Conservation (phyloP, 257 asterid genomes). For the Solanum lycopersicoides region DNA sequence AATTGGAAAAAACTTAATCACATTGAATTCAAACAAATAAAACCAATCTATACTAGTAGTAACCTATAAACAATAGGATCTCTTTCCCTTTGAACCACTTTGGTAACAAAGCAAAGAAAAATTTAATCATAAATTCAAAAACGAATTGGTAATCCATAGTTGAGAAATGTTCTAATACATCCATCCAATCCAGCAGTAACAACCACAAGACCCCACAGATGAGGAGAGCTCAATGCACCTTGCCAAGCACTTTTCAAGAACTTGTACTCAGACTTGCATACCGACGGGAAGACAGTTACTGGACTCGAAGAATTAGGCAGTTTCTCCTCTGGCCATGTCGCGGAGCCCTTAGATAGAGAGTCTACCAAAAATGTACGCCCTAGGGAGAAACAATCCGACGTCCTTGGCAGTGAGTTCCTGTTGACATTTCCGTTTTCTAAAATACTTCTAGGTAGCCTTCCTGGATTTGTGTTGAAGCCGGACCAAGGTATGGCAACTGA, state of each 20-base stretch:
- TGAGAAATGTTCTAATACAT: constrained; percentile 76
- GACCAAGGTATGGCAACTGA: constrained; percentile 81
- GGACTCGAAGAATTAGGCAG: constrained; percentile 25
- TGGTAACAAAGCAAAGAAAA: not conserved
- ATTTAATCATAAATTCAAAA: constrained; percentile 22
- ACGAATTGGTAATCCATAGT: constrained; percentile 65
- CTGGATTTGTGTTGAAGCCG: constrained; percentile 52
- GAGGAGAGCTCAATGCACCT: constrained; percentile 46
- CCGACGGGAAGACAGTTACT: constrained; percentile 15
- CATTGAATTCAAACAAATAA: not conserved
- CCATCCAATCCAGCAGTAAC: constrained; percentile 98
- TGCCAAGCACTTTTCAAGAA: constrained; percentile 60
- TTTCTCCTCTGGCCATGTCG: constrained; percentile 85
- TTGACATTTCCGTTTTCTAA: constrained; percentile 29
- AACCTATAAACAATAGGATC: not conserved
- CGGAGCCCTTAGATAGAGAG: constrained; percentile 38
- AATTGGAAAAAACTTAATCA: not conserved
- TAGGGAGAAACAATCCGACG: constrained; percentile 42
- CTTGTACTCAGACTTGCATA: constrained; percentile 50
- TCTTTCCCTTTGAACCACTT: not conserved
- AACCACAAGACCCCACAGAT: constrained; percentile 76
- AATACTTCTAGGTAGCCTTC: constrained; percentile 28
- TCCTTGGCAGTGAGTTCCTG: constrained; percentile 34
- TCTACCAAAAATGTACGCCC: constrained; percentile 64
- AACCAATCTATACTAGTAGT: not conserved